Conservation (phyloP, 306 rosid genomes). For the Prunus padus region DNA sequence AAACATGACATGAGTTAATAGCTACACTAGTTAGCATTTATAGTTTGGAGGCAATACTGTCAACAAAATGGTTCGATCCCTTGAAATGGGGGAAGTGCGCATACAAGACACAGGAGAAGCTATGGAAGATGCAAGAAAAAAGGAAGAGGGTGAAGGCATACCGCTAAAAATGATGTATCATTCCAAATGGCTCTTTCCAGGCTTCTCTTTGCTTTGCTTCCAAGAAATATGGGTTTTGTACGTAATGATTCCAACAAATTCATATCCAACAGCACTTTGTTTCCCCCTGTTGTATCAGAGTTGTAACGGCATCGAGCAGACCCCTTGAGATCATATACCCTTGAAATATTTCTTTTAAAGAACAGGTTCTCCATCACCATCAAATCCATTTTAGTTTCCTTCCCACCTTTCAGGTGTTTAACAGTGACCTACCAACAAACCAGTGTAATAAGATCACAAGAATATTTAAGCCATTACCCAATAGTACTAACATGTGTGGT, state of each 20-base stretch:
- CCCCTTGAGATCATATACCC: constrained; percentile 96
- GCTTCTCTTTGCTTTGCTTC: constrained; percentile 89
- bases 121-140: neutral
- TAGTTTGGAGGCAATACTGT: neutral
- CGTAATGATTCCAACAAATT: constrained; percentile 84
- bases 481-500: neutral
- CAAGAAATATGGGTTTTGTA: constrained; percentile 91
- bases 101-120: neutral
- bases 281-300: constrained; percentile 70
- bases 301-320: constrained; percentile 94
- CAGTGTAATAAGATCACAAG: constrained; percentile 13
- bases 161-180: constrained; percentile 89
- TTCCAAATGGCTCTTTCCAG: constrained; percentile 98
- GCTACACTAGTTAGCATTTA: too few species aligned
- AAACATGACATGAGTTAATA: neutral
- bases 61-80: neutral
- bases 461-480: neutral
- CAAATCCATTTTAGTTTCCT: constrained; percentile 86
- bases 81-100: neutral
- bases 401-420: constrained; percentile 85
- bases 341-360: constrained; percentile 75
- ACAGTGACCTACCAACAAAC: constrained; percentile 62
- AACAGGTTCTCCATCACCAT: constrained; percentile 99
- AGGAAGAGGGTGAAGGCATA: constrained; percentile 29
- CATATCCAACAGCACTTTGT: constrained; percentile 91